A percentile compares a stretch with the other conserved stretches of the same genome.
Evolutionary conservation across 1,284 basidiomycete species (phyloP).

Genomic region (Peniophora sp.): DNA sequence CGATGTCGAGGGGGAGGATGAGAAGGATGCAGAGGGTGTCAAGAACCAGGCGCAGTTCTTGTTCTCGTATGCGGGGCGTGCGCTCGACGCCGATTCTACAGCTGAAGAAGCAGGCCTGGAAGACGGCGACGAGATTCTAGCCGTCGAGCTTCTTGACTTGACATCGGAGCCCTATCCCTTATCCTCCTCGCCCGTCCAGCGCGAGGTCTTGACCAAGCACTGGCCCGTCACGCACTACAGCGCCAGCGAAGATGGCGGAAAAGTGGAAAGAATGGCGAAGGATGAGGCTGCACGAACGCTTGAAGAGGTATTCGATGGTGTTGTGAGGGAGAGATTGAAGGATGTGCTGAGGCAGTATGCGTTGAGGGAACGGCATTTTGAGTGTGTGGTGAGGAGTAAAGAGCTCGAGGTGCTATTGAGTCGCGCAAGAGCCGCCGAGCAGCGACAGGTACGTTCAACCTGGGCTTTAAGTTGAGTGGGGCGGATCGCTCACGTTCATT

Average conservation of each 20-base stretch:
- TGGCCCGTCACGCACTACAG: too few species aligned
- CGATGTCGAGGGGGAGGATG: conserved; percentile 36
- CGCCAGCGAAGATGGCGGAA: conserved; percentile 56
- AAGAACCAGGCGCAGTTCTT: conserved; percentile 59
- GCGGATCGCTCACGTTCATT: conserved; percentile 59
- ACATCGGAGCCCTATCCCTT: conserved; percentile 45
- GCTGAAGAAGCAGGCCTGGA: conserved; percentile 81
- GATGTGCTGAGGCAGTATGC: conserved; percentile 79
- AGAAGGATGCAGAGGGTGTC: conserved; percentile 33
- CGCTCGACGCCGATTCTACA: conserved; percentile 66
- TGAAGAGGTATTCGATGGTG: conserved; percentile 72
- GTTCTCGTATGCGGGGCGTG: conserved; percentile 72
- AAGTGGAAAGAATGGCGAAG: conserved; percentile 42
- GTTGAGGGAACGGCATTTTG: conserved; percentile 79
- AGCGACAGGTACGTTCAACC: conserved; percentile 56
- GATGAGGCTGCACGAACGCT: conserved; percentile 58
- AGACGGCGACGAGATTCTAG: conserved; percentile 76
- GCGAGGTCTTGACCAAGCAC: too few species aligned
- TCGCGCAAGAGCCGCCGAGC: conserved; percentile 74
- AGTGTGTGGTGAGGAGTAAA: conserved; percentile 81
- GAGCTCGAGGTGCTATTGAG: conserved; percentile 79
- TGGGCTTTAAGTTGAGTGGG: conserved; percentile 63
- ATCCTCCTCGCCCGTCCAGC: too few species aligned
- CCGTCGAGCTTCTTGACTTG: conserved; percentile 80
- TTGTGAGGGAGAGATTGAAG: conserved; percentile 75